Evolutionary conservation across 2,329 filamentous ascomycete species (phyloP), one percentile per base, ranked within the genome.

Genomic region (Fusarium haematococcum): DNA sequence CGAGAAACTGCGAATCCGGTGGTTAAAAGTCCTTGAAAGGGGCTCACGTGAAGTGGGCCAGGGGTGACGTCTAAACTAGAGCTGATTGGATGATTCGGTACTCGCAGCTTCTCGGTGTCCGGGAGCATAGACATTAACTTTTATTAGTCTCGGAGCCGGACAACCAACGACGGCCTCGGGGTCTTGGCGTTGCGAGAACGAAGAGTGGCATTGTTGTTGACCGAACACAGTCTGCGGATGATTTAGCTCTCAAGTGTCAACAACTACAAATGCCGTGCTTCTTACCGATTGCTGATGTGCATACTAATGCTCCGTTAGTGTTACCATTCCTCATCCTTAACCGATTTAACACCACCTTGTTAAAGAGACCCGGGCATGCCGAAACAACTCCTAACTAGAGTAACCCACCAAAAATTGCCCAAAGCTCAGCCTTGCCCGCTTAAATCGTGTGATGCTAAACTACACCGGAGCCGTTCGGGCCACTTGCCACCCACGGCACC

Each of bases 1-100:
- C 56, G 56, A 59, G 56, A 59, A 59, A 41, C 25, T 43, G 56
- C 56, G 56, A 41, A 59, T 30, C 56, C 56, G 56, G 56, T 18
- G 23, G 14, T 27, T 59, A 59, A 41, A 59, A 27, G 35, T 9
- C 18, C 35, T 30, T 20, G 20, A 41, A 59, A 59, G 35, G 56
- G 56, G 56, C 33, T 25, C 16, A 39, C 23, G 16, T 39, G 33
- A 33, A 35, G 56, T 59, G 56, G 56, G 56, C 32, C 56, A 39
- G 35, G 20, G 33, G 33, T 14, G 32, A 41, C 14, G 20, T 39
- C 23, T 6, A 30, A 16, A 6, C 23, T 39, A 14, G 10, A 16
- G 9, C 3, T 41, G 35, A 59, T 59, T 59, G 56, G 56, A 43
- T 37, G 35, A 14, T 9, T 59, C 32, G 20, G 35, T 41, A 25